phyloP scores from a whole-genome alignment of 805 yeast species.

The Teunomyces kruisii region DNA sequence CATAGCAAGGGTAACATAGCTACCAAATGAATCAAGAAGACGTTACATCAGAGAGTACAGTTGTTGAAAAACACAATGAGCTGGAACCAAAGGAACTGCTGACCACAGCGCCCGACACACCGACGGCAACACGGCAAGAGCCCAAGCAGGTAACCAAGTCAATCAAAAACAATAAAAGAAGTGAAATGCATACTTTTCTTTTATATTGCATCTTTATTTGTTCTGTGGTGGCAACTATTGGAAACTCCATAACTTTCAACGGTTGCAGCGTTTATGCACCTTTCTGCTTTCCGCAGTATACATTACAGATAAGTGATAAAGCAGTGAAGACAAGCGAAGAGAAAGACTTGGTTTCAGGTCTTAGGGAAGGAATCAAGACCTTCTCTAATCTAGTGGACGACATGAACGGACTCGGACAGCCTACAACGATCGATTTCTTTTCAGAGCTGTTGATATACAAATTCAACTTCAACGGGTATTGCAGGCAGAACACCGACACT shows the following conservation, averaged over 20 bases:
- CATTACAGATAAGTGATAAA: not conserved
- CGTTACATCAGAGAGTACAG: too few relatives aligned
- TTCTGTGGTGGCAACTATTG: not conserved
- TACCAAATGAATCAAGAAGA: too few relatives aligned
- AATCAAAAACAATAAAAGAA: too few relatives aligned
- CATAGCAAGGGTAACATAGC: too few relatives aligned
- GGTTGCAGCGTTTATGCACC: not conserved
- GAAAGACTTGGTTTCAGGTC: not conserved
- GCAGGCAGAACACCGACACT: slow-evolving; percentile 34
- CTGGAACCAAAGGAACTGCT: too few relatives aligned
- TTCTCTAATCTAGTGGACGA: slow-evolving; percentile 1
- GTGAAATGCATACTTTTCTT: too few relatives aligned
- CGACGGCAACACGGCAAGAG: too few relatives aligned
- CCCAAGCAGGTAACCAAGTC: too few relatives aligned
- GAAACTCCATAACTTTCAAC: not conserved
- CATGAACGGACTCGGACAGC: not conserved
- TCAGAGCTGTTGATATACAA: slow-evolving; percentile 41
- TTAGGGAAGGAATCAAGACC: slow-evolving; percentile 2
- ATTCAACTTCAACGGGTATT: slow-evolving; percentile 50
- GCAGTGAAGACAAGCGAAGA: not conserved
- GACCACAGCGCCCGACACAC: too few relatives aligned
- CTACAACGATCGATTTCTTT: slow-evolving; percentile 16
- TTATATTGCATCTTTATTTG: not conserved
- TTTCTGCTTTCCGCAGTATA: not conserved
- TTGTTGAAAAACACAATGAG: too few relatives aligned